These are phyloP conservation scores for Pestalotiopsis sp. DNA, from an alignment of 2,329 filamentous ascomycete genomes.

Conservation along the genomic window DNA sequence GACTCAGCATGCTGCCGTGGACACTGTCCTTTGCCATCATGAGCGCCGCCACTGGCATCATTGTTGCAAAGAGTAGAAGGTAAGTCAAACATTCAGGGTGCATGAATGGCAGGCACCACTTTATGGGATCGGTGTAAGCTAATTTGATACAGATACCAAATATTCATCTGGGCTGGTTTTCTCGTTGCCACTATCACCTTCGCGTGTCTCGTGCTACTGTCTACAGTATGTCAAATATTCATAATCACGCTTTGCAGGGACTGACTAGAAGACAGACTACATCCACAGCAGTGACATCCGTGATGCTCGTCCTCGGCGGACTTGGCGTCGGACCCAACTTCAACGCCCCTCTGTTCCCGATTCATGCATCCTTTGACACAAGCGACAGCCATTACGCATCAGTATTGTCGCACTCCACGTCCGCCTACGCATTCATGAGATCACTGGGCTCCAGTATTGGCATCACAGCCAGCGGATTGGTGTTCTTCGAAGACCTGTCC, in stretches of 20 bases:
- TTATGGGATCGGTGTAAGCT: not conserved
- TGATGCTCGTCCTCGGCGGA: not conserved
- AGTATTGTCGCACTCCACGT: not conserved
- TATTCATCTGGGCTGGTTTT: not conserved
- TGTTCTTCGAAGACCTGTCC: constrained; percentile 6
- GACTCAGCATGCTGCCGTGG: constrained; percentile 6
- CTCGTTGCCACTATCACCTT: not conserved
- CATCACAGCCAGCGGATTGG: constrained; percentile 2
- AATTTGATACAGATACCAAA: not conserved
- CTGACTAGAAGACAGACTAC: not conserved
- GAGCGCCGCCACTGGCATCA: not conserved
- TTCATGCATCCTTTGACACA: constrained; percentile 1
- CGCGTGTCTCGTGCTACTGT: not conserved
- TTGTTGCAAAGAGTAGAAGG: not conserved
- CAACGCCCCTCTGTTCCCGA: not conserved
- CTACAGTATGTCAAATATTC: not conserved
- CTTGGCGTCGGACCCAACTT: constrained; percentile 3
- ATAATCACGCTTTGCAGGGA: too few relatives aligned
- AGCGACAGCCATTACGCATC: not conserved
- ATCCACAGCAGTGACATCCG: not conserved
- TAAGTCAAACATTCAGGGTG: not conserved
- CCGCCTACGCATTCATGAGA: constrained; percentile 2
- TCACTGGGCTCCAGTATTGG: constrained; percentile 5
- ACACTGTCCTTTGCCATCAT: constrained; percentile 4
- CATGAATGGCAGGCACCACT: not conserved